phyloP scores from a whole-genome alignment of 345 rosid genomes.

The Theobroma cacao region DNA sequence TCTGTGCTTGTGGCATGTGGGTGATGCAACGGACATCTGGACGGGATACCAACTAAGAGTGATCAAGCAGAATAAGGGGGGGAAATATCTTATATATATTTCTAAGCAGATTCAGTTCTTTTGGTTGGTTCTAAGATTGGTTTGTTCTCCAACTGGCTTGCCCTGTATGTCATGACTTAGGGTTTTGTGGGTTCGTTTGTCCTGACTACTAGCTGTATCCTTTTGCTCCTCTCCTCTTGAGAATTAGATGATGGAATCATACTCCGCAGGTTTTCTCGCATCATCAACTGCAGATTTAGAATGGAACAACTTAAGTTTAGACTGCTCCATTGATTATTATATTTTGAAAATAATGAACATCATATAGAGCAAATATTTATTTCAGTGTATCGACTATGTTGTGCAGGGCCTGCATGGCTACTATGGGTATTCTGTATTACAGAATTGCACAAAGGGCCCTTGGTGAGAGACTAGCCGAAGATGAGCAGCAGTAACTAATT shows the following conservation, averaged over 20 bases:
- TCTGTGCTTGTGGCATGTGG: neutral
- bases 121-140: neutral
- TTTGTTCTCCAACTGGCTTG: neutral
- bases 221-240: neutral
- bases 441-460: constrained; percentile 81
- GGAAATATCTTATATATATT: neutral
- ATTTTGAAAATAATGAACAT: neutral
- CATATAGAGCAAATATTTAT: neutral
- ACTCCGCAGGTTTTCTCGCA: neutral
- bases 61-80: neutral
- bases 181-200: neutral
- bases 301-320: neutral
- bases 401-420: constrained; percentile 98
- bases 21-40: neutral
- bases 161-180: neutral
- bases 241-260: neutral
- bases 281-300: too few species aligned
- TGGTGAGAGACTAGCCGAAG: constrained; percentile 48
- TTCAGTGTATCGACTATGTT: neutral
- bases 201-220: neutral
- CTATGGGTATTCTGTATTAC: constrained; percentile 95
- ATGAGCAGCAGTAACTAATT: constrained; percentile 50
- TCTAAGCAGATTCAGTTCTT: neutral
- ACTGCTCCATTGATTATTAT: neutral
- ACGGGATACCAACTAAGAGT: neutral